Evolutionary conservation across 306 rosid genomes (phyloP).

Genomic region (Mimosa bimucronata): DNA sequence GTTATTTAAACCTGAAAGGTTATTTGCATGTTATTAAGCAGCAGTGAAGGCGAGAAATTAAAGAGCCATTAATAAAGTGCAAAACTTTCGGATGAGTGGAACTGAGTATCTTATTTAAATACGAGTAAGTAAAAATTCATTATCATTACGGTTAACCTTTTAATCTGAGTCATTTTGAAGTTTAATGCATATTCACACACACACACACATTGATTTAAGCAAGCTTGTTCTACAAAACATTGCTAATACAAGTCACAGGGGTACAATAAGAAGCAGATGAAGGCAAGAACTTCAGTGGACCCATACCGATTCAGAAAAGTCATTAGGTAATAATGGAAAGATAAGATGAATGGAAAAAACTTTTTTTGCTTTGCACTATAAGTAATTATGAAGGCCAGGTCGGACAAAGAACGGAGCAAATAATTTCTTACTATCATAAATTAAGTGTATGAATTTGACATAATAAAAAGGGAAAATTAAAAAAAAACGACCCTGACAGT

Average conservation of each 20-base stretch:
- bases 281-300: slow-evolving; percentile 24
- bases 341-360: not conserved
- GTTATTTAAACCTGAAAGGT: not conserved
- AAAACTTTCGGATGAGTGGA: slow-evolving; percentile 41
- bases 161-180: slow-evolving; percentile 42
- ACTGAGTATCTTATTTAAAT: slow-evolving; percentile 44
- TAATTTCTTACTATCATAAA: not conserved
- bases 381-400: not conserved
- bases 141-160: slow-evolving; percentile 39
- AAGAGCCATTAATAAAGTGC: not conserved
- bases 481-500: no score
- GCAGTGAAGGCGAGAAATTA: not conserved
- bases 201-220: no score
- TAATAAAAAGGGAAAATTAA: no score
- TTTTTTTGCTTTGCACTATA: not conserved
- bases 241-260: not conserved
- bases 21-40: not conserved
- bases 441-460: no score
- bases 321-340: not conserved
- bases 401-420: not conserved
- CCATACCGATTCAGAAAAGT: slow-evolving; percentile 9
- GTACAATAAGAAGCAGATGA: slow-evolving; percentile 8
- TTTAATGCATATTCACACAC: slow-evolving; percentile 14
- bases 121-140: slow-evolving; percentile 43
- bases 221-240: no score